These are phyloP conservation scores for Pseudoturritis turrita DNA, from an alignment of 345 rosid species.

Conservation along the genomic window DNA sequence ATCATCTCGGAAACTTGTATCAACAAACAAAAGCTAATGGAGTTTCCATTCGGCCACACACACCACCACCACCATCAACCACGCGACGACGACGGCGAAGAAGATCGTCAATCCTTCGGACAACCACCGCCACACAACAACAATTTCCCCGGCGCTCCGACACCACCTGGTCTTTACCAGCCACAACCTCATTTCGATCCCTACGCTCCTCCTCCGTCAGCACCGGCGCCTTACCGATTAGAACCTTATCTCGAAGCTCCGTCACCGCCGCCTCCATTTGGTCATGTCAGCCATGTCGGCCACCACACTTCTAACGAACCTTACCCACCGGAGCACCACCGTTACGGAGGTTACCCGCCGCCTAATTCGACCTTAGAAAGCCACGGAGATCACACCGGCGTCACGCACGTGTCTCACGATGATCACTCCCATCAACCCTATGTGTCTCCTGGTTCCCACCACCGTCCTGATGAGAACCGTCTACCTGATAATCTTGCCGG, in stretches of 20 bases:
- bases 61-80: slow-evolving; percentile 31
- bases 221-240: slow-evolving; percentile 14
- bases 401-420: slow-evolving; percentile 28
- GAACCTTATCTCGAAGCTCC: slow-evolving; percentile 28
- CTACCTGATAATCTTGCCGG: slow-evolving; percentile 33
- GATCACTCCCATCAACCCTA: slow-evolving; percentile 35
- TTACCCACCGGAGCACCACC: slow-evolving; percentile 14
- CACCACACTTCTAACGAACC: slow-evolving; percentile 28
- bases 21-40: slow-evolving; percentile 34
- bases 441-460: slow-evolving; percentile 35
- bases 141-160: slow-evolving; percentile 5
- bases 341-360: slow-evolving; percentile 33
- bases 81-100: slow-evolving; percentile 38
- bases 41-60: slow-evolving; percentile 36
- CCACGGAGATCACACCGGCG: slow-evolving; percentile 23
- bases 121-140: slow-evolving; percentile 34
- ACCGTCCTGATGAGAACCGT: slow-evolving; percentile 27
- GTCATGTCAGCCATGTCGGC: slow-evolving; percentile 41
- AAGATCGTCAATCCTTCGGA: slow-evolving; percentile 25
- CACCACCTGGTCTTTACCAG: slow-evolving; percentile 5
- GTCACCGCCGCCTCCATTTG: slow-evolving; percentile 31
- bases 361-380: slow-evolving; percentile 10
- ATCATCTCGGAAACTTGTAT: not conserved
- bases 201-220: slow-evolving; percentile 28
- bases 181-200: slow-evolving; percentile 8